Evolutionary conservation across 202 grass and related monocot species (phyloP).

Genomic region (Cymbopogon flexuosus): DNA sequence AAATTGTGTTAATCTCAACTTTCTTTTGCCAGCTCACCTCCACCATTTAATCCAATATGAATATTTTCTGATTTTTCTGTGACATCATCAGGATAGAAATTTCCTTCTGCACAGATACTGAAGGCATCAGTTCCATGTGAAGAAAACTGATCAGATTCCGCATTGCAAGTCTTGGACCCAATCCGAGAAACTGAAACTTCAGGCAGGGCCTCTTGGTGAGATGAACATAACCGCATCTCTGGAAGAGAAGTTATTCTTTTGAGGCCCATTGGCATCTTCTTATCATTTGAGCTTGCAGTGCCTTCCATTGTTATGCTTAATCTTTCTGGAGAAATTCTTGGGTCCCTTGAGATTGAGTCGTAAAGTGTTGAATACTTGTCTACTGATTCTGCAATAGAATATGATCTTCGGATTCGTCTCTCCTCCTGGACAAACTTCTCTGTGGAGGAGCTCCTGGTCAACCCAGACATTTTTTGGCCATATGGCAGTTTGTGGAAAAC

Average conservation of each 20-base stretch:
- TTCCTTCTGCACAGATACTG: conserved; percentile 30
- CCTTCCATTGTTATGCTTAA: conserved; percentile 27
- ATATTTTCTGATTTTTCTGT: conserved; percentile 29
- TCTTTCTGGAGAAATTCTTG: conserved; percentile 30
- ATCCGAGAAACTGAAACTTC: conserved; percentile 30
- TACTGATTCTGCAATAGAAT: conserved; percentile 65
- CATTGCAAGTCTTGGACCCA: neutral
- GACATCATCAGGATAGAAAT: conserved; percentile 23
- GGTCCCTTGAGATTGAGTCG: conserved; percentile 50
- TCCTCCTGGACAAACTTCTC: conserved; percentile 40
- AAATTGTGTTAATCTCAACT: neutral
- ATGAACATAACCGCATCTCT: conserved; percentile 46
- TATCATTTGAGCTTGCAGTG: conserved; percentile 14
- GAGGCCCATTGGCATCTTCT: conserved; percentile 30
- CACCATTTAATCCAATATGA: conserved; percentile 26
- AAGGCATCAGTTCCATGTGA: conserved; percentile 16
- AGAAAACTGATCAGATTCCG: conserved; percentile 25
- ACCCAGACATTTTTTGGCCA: conserved; percentile 49
- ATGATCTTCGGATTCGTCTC: conserved; percentile 63
- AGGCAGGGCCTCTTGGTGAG: conserved; percentile 16
- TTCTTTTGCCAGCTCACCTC: conserved; percentile 18
- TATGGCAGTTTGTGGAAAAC: conserved; percentile 78
- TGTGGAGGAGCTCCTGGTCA: conserved; percentile 34
- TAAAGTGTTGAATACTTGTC: conserved; percentile 71
- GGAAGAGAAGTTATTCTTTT: conserved; percentile 81